Evolutionary conservation across 306 rosid genomes (phyloP).

Genomic region (Herpetospermum pedunculosum): DNA sequence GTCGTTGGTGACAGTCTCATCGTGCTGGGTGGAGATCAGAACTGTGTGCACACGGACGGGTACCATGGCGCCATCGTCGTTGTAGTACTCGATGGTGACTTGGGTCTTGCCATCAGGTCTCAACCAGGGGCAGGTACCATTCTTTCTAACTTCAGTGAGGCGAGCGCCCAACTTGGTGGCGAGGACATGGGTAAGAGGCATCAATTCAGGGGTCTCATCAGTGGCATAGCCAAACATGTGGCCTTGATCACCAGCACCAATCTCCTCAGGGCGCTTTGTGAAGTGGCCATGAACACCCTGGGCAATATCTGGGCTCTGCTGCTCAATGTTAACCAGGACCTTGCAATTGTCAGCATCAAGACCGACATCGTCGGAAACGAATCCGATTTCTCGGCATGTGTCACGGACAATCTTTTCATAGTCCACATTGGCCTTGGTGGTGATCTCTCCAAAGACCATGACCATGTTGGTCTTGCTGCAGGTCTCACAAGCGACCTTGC

Average conservation of each 20-base stretch:
- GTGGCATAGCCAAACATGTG: slow-evolving; percentile 99
- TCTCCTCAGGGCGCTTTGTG: slow-evolving; percentile 98
- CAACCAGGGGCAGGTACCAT: slow-evolving; percentile 88
- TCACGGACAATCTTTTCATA: slow-evolving; percentile 93
- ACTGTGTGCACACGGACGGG: slow-evolving; percentile 97
- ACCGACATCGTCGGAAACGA: slow-evolving; percentile 85
- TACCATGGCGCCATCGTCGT: slow-evolving; percentile 90
- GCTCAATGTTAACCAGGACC: slow-evolving; percentile 98
- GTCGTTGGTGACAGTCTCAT: slow-evolving; percentile 87
- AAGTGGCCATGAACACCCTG: slow-evolving; percentile 99
- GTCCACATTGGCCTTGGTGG: slow-evolving; percentile 94
- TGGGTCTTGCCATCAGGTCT: slow-evolving; percentile 99
- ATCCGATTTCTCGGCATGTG: slow-evolving; percentile 87
- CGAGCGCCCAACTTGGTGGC: slow-evolving; percentile 93
- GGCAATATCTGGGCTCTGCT: slow-evolving; percentile 99
- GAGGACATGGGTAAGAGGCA: slow-evolving; percentile 96
- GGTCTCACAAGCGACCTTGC: slow-evolving; percentile 99
- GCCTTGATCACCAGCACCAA: slow-evolving; percentile 99
- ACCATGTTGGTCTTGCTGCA: slow-evolving; percentile 99
- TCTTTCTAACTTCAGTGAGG: slow-evolving; percentile 93
- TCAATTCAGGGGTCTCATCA: slow-evolving; percentile 88
- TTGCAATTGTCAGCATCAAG: slow-evolving; percentile 99
- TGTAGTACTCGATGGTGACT: slow-evolving; percentile 87
- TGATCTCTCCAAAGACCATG: slow-evolving; percentile 98
- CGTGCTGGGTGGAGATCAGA: slow-evolving; percentile 97